phyloP scores from a whole-genome alignment of 2,329 filamentous ascomycete genomes.

The Diatrype stigma region DNA sequence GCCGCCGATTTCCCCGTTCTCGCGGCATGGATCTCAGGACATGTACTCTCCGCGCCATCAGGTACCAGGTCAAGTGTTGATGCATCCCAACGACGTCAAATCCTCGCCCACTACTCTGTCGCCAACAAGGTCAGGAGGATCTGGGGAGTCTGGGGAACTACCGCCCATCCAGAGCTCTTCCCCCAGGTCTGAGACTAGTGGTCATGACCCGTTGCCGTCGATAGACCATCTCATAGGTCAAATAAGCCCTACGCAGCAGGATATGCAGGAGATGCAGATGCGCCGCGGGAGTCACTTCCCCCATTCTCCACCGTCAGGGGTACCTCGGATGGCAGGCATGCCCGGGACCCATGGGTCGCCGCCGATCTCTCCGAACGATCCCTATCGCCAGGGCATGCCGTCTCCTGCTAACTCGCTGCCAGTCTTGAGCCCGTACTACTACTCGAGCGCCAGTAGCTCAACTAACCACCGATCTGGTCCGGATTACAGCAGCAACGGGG shows the following conservation, averaged over 20 bases:
- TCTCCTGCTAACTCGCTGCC: constrained; percentile 42
- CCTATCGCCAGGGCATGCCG: constrained; percentile 39
- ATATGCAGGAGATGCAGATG: constrained; percentile 25
- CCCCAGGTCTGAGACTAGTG: constrained; percentile 33
- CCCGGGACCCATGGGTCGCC: constrained; percentile 38
- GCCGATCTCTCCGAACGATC: constrained; percentile 47
- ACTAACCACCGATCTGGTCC: constrained; percentile 31
- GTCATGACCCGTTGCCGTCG: constrained; percentile 34
- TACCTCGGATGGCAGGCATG: constrained; percentile 28
- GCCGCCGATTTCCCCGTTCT: constrained; percentile 25
- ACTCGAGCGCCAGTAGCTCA: constrained; percentile 21
- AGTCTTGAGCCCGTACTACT: constrained; percentile 36
- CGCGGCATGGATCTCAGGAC: constrained; percentile 20
- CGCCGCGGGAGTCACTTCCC: constrained; percentile 22
- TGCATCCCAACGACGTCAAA: constrained; percentile 26
- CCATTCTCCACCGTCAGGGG: constrained; percentile 30
- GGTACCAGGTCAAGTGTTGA: constrained; percentile 21
- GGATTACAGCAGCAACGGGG: constrained; percentile 41
- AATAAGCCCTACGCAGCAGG: constrained; percentile 29
- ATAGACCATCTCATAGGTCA: constrained; percentile 31
- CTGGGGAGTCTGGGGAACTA: constrained; percentile 20
- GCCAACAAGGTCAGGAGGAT: constrained; percentile 20
- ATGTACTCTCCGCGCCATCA: constrained; percentile 21
- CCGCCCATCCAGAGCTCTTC: constrained; percentile 34
- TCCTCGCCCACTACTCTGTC: constrained; percentile 31